Conservation (phyloP, 148 eudicot species). For the Drosera capensis region DNA sequence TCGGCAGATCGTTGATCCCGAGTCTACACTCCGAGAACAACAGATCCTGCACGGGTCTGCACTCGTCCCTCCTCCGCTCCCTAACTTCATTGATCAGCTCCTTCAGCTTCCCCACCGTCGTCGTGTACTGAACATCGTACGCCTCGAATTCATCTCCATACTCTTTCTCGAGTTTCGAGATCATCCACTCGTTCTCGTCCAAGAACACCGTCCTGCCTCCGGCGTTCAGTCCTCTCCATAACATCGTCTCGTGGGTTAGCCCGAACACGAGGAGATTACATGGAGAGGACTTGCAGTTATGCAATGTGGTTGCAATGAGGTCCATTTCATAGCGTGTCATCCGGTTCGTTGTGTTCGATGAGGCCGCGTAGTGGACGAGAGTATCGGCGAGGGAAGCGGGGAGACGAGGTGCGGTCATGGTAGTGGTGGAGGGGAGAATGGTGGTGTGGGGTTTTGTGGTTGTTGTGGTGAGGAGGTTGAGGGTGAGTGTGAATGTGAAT, state of each 20-base stretch:
- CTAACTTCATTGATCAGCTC: slow-evolving; percentile 8
- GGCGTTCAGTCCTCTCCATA: slow-evolving; percentile 17
- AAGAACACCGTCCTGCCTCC: slow-evolving; percentile 20
- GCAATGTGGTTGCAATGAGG: slow-evolving; percentile 13
- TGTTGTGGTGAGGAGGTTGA: slow-evolving; percentile 13
- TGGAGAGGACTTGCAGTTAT: slow-evolving; percentile 15
- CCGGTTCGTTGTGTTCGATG: slow-evolving; percentile 11
- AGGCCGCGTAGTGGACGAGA: slow-evolving; percentile 19
- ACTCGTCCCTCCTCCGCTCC: slow-evolving; percentile 15
- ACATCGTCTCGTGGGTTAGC: slow-evolving; percentile 22
- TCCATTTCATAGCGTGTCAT: slow-evolving; percentile 13
- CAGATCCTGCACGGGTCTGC: slow-evolving; percentile 20
- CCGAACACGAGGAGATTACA: slow-evolving; percentile 23
- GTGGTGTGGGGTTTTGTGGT: slow-evolving; percentile 7
- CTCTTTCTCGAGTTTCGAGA: slow-evolving; percentile 15
- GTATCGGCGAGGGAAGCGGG: slow-evolving; percentile 12
- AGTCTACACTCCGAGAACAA: slow-evolving; percentile 26
- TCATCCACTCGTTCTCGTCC: slow-evolving; percentile 17
- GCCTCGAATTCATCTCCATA: slow-evolving; percentile 20
- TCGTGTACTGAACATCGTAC: slow-evolving; percentile 30
- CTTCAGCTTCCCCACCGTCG: slow-evolving; percentile 11
- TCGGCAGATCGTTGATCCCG: slow-evolving; percentile 27
- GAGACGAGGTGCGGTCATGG: slow-evolving; percentile 4
- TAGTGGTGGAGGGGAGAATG: background rate
- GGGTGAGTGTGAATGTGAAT: slow-evolving; percentile 20